Conservation (phyloP, 2,329 filamentous ascomycete species). For the Fulvia fulva region DNA sequence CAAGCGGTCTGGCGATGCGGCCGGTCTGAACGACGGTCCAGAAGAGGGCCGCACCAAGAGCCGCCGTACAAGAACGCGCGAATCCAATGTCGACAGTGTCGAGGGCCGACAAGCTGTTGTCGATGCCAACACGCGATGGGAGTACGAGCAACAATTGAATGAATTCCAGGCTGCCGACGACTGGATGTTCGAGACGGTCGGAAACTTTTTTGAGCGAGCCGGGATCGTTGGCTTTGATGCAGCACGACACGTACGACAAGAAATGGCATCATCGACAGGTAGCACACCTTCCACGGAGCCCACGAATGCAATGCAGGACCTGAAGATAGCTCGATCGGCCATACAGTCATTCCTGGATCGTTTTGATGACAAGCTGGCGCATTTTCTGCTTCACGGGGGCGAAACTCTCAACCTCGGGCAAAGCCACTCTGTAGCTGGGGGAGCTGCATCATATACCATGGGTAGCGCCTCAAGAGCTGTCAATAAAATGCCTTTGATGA, state of each 20-base stretch:
- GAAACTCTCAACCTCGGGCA: constrained; percentile 25
- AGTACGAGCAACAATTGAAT: constrained; percentile 54
- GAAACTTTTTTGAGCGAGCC: constrained; percentile 50
- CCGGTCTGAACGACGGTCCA: constrained; percentile 54
- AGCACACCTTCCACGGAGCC: constrained; percentile 3
- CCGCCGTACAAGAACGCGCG: constrained; percentile 58
- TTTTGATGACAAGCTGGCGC: constrained; percentile 29
- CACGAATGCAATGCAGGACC: not conserved
- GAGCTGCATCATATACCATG: constrained; percentile 14
- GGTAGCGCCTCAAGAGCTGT: constrained; percentile 13
- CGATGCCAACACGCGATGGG: constrained; percentile 50
- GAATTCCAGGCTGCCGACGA: constrained; percentile 54
- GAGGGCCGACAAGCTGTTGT: constrained; percentile 36
- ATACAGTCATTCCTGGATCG: constrained; percentile 26
- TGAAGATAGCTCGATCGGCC: constrained; percentile 23
- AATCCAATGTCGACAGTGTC: constrained; percentile 49
- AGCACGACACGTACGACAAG: constrained; percentile 27
- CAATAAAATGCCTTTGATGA: constrained; percentile 16
- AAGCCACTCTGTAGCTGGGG: constrained; percentile 9
- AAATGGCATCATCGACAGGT: constrained; percentile 17
- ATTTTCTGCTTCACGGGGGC: constrained; percentile 25
- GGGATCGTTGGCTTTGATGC: constrained; percentile 41
- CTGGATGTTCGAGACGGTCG: constrained; percentile 53
- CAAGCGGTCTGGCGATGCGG: constrained; percentile 59
- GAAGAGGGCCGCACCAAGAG: constrained; percentile 57